Evolutionary conservation across 1,139 yeast genomes (phyloP).

Genomic region (Keqinozyma sinolaborantium): DNA sequence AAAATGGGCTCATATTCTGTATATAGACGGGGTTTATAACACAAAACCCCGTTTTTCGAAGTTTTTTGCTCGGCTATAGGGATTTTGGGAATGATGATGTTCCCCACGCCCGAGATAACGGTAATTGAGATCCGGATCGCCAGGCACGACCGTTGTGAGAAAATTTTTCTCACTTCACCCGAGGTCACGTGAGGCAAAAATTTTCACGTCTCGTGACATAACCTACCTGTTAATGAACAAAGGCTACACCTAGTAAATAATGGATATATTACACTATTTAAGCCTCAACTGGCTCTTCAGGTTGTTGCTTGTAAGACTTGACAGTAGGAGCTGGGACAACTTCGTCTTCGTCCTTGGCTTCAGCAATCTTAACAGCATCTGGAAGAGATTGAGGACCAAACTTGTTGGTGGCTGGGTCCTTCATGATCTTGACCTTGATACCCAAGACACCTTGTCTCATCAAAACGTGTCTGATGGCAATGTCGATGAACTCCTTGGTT

Average conservation of each 20-base stretch:
- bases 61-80: neutral
- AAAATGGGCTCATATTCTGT: neutral
- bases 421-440: constrained; percentile 99
- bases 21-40: neutral
- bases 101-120: neutral
- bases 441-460: constrained; percentile 99
- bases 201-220: no score
- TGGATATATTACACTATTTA: constrained; percentile 12
- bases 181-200: no score
- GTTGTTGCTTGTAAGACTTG: constrained; percentile 55
- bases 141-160: no score
- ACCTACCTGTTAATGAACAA: no score
- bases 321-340: constrained; percentile 79
- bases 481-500: constrained; percentile 96
- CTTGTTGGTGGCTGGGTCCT: constrained; percentile 93
- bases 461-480: constrained; percentile 99
- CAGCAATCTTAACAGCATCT: constrained; percentile 88
- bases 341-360: constrained; percentile 96
- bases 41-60: neutral
- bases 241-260: neutral
- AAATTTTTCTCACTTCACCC: no score
- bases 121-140: neutral
- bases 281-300: constrained; percentile 34
- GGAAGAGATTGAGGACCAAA: constrained; percentile 92
- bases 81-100: neutral